Conservation (phyloP, 768 basidiomycete genomes). For the Naganishia onofrii region DNA sequence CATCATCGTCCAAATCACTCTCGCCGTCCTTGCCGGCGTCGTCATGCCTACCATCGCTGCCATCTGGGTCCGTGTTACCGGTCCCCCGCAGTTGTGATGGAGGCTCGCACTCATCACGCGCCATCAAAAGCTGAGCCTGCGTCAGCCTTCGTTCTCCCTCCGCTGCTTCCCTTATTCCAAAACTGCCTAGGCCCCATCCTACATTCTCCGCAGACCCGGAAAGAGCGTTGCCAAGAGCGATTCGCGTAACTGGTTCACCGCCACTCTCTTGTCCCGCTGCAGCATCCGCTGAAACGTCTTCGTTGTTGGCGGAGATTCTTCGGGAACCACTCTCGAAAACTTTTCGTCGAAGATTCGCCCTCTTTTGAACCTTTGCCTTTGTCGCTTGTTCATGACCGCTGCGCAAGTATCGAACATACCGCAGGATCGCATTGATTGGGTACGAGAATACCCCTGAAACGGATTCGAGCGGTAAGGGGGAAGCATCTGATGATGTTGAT, state of each 20-base stretch:
- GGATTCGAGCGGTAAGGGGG: slow-evolving; percentile 41
- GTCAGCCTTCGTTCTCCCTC: slow-evolving; percentile 51
- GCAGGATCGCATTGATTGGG: slow-evolving; percentile 43
- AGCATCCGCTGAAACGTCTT: slow-evolving; percentile 41
- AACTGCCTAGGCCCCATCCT: slow-evolving; percentile 75
- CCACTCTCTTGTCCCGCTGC: neutral
- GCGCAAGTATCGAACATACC: slow-evolving; percentile 44
- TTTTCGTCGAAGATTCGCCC: slow-evolving; percentile 52
- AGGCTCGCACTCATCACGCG: slow-evolving; percentile 31
- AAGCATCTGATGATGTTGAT: slow-evolving; percentile 43
- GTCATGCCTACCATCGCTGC: neutral
- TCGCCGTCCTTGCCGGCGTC: slow-evolving; percentile 20
- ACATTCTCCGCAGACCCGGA: slow-evolving; percentile 47
- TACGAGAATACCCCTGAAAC: slow-evolving; percentile 42
- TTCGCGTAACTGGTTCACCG: slow-evolving; percentile 3
- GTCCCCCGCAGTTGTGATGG: neutral
- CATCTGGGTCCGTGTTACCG: slow-evolving; percentile 31
- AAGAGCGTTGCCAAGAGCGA: neutral
- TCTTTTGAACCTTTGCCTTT: slow-evolving; percentile 40
- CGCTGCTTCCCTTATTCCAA: slow-evolving; percentile 57
- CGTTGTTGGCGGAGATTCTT: slow-evolving; percentile 25
- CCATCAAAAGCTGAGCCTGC: slow-evolving; percentile 35
- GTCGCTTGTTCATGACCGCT: slow-evolving; percentile 48
- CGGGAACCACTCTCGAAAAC: slow-evolving; percentile 59
- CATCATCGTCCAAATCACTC: neutral